Percentiles rank a stretch among this genome's conserved stretches.
These are phyloP conservation scores for Hevea brasiliensis DNA, from an alignment of 345 rosid species.

Conservation along the genomic window DNA sequence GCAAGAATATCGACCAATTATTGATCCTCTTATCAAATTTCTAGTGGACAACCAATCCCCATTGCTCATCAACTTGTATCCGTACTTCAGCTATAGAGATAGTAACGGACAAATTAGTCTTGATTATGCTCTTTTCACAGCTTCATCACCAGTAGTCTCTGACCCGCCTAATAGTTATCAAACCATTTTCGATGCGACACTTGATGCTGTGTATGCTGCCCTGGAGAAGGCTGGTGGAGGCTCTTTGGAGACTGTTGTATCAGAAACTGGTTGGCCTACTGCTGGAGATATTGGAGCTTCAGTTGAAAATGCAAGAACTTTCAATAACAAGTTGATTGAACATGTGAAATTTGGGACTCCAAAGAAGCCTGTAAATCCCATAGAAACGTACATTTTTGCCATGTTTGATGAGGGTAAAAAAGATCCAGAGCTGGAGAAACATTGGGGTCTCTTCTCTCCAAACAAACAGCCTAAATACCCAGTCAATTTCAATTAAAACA, in stretches of 20 bases:
- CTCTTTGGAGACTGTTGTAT: slow-evolving; percentile 49
- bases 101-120: slow-evolving; percentile 34
- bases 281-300: slow-evolving; percentile 44
- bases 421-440: slow-evolving; percentile 47
- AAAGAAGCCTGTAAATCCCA: slow-evolving; percentile 44
- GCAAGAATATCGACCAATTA: slow-evolving; percentile 4
- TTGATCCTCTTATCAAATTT: slow-evolving; percentile 34
- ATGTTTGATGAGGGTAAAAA: slow-evolving; percentile 59
- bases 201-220: too few species aligned
- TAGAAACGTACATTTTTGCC: slow-evolving; percentile 65
- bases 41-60: slow-evolving; percentile 35
- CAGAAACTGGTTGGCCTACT: slow-evolving; percentile 70
- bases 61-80: slow-evolving; percentile 38
- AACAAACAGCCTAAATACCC: slow-evolving; percentile 49
- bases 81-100: slow-evolving; percentile 32
- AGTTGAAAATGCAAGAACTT: slow-evolving; percentile 52
- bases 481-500: slow-evolving; percentile 39
- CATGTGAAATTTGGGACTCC: slow-evolving; percentile 52
- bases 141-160: slow-evolving; percentile 23
- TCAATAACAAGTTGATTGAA: slow-evolving; percentile 48
- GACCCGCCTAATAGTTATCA: slow-evolving; percentile 34
- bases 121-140: slow-evolving; percentile 42
- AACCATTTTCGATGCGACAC: slow-evolving; percentile 55
- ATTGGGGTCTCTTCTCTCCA: slow-evolving; percentile 53
- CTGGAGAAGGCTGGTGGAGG: slow-evolving; percentile 55